These are phyloP conservation scores for Suillus subalutaceus DNA, from an alignment of 768 basidiomycete genomes.

Conservation along the genomic window DNA sequence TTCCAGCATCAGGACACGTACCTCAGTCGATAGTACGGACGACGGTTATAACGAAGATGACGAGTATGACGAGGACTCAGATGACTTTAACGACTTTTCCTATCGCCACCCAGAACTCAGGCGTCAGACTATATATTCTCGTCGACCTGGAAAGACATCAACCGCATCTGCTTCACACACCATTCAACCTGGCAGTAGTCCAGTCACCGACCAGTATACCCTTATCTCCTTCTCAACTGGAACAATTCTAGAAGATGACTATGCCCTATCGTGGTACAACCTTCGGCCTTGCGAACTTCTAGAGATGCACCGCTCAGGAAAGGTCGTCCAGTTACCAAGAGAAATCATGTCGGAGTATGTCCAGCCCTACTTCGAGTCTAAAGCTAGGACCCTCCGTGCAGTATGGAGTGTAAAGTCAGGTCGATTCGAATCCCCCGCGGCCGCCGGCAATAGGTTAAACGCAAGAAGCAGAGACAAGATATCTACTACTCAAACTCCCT, in stretches of 20 bases:
- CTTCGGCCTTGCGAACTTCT: slow-evolving; percentile 66
- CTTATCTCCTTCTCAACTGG: slow-evolving; percentile 71
- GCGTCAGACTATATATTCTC: slow-evolving; percentile 15
- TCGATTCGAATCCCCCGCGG: slow-evolving; percentile 28
- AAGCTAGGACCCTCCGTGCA: slow-evolving; percentile 53
- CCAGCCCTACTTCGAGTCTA: slow-evolving; percentile 62
- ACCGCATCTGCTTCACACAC: slow-evolving; percentile 12
- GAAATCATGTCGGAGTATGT: slow-evolving; percentile 45
- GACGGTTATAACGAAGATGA: slow-evolving; percentile 37
- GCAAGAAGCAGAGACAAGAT: slow-evolving; percentile 21
- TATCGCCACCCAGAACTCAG: slow-evolving; percentile 10
- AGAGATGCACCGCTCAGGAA: slow-evolving; percentile 58
- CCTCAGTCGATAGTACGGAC: slow-evolving; percentile 29
- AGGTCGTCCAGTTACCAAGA: slow-evolving; percentile 47
- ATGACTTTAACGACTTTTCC: slow-evolving; percentile 23
- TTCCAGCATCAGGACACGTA: slow-evolving; percentile 17
- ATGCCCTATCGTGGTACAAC: slow-evolving; percentile 57
- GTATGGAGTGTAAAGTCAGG: slow-evolving; percentile 35
- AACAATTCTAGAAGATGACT: slow-evolving; percentile 70
- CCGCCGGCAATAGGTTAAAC: not conserved
- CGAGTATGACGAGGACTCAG: slow-evolving; percentile 29
- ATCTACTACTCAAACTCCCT: not conserved
- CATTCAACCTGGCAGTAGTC: slow-evolving; percentile 13
- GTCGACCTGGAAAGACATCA: slow-evolving; percentile 12
- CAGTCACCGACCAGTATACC: slow-evolving; percentile 43